Evolutionary conservation across 169 alveolate genomes (phyloP).

Genomic region (Hepatocystis sp.): DNA sequence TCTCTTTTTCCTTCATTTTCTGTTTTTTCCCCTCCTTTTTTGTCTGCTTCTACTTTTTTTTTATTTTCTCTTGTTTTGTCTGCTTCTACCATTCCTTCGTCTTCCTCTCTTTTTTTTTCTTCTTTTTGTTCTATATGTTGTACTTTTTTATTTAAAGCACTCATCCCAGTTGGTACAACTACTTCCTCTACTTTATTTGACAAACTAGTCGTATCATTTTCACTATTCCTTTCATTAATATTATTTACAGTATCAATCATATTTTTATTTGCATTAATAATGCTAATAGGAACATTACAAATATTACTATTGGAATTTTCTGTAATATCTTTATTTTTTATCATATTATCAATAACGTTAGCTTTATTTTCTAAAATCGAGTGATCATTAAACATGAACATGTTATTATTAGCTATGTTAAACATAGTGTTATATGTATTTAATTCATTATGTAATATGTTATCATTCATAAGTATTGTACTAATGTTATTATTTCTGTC

Average conservation of each 20-base stretch:
- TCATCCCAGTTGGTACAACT: too few relatives aligned
- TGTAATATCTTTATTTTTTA: neutral
- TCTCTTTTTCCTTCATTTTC: neutral
- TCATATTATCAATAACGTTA: neutral
- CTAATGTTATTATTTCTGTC: neutral
- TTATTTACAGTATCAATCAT: neutral
- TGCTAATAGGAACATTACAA: neutral
- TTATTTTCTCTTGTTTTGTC: constrained; percentile 64
- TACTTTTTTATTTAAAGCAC: neutral
- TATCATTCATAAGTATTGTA: constrained; percentile 10
- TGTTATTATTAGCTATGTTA: constrained; percentile 8
- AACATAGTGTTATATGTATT: constrained; percentile 20
- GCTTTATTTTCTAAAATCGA: constrained; percentile 3
- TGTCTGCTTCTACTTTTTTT: constrained; percentile 17
- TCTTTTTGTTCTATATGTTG: constrained; percentile 1
- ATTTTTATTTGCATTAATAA: neutral
- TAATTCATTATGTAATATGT: constrained; percentile 15
- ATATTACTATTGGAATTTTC: constrained; percentile 3
- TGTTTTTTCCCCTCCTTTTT: constrained; percentile 6
- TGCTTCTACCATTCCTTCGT: constrained; percentile 15
- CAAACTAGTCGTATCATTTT: neutral
- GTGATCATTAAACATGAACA: constrained; percentile 11
- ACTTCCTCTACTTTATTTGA: too few relatives aligned
- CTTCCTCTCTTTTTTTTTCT: constrained; percentile 15
- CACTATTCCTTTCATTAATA: neutral